Evolutionary conservation across 495 filamentous ascomycete genomes (phyloP), one percentile per base, ranked within the genome.

Genomic region (Penicillium bovifimosum): DNA sequence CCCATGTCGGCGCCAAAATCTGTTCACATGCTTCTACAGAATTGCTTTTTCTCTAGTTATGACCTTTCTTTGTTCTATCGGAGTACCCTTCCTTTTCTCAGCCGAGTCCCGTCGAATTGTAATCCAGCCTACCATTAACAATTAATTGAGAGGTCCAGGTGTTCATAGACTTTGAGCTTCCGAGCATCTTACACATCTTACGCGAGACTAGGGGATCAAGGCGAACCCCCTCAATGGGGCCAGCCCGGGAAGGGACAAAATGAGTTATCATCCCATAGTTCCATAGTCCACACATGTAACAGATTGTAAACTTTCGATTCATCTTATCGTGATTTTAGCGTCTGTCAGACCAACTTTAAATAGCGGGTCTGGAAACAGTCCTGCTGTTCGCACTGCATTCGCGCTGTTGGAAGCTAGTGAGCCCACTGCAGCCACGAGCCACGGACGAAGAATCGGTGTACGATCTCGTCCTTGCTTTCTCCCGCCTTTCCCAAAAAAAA

Each of bases 341-440:
- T 53, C 49, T 53, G 60, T 60, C 60, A 63, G 44, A 54, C 42
- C 52, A 65, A 65, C 62, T 65, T 54, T 65, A 65, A 63, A 58
- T 60, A 60, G 60, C 60, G 60, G 60, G 56, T 47, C 47, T 26
- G 28, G 33, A 32, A 35, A 6, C 39, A 9, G 18, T 14, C 1
- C 6, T 29, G 11, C 9, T 34, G 32, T 34, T 34, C 32, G 32
- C 32, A 11, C 11, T 34, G 32, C n/a, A 10, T 34, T 34, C 32
- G 32, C 32, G 32, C 11, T 34, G 32, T 24, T 24, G 20, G 20
- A 34, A 34, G 32, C 32, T 13, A 34, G 32, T 13, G n/a, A 42
- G 14, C 41, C 26, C 39, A 50, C 14, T 16, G 3, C 34, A 16
- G 34, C 34, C 32, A 34, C 32, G 32, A 16, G 34, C 34, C 32